Conservation (phyloP, 305 asterid species). For the Fraxinus baroniana region DNA sequence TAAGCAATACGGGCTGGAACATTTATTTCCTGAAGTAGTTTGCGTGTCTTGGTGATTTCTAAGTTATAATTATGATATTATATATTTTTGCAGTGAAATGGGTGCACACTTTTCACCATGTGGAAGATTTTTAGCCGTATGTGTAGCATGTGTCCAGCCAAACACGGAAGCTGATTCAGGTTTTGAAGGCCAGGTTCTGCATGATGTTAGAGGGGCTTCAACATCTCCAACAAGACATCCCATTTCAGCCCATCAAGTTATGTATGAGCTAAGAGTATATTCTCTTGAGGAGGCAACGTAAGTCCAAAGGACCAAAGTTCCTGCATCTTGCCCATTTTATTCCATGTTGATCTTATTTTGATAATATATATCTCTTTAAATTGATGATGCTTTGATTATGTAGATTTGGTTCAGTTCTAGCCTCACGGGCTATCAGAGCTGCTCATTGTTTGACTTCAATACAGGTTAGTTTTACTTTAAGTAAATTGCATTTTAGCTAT, state of each 20-base stretch:
- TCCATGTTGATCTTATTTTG: constrained; percentile 2
- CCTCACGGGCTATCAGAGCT: constrained; percentile 90
- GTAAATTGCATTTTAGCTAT: background rate
- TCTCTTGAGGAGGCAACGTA: constrained; percentile 97
- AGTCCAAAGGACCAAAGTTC: constrained; percentile 26
- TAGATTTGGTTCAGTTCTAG: constrained; percentile 83
- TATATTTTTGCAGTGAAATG: constrained; percentile 68
- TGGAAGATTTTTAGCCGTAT: constrained; percentile 92
- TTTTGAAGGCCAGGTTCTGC: constrained; percentile 61
- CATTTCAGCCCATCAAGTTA: constrained; percentile 73
- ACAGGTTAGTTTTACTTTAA: constrained; percentile 59
- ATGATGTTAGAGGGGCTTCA: constrained; percentile 65
- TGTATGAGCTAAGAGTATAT: constrained; percentile 92
- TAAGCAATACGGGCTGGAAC: constrained; percentile 11
- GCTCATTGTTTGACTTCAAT: constrained; percentile 98
- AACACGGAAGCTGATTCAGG: constrained; percentile 70
- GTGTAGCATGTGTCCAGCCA: constrained; percentile 92
- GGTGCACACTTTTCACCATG: constrained; percentile 99
- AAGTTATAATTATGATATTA: constrained; percentile 24
- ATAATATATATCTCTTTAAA: constrained; percentile 15
- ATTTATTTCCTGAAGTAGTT: constrained; percentile 15
- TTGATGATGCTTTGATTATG: constrained; percentile 28
- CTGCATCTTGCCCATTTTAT: constrained; percentile 1
- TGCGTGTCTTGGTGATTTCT: background rate
- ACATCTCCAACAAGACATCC: constrained; percentile 99